Conservation (phyloP, 352 stramenopile species). For the Plasmopara muralis region DNA sequence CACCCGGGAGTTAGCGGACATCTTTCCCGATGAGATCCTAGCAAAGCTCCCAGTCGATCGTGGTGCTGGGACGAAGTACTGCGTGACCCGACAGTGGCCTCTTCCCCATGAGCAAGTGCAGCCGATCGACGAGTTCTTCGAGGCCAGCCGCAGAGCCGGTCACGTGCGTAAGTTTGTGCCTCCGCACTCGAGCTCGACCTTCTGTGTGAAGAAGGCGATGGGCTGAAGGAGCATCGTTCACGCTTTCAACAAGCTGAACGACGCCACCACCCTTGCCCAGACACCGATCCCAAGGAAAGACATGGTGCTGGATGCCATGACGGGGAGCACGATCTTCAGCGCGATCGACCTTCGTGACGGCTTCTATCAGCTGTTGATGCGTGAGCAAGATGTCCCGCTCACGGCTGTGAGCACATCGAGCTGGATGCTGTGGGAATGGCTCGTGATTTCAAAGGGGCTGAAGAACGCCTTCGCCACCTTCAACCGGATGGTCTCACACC, state of each 20-base stretch:
- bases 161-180: background rate
- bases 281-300: background rate
- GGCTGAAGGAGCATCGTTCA: background rate
- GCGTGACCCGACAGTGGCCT: background rate
- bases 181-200: background rate
- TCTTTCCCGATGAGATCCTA: conserved; percentile 18
- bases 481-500: background rate
- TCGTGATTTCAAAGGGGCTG: background rate
- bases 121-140: background rate
- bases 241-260: background rate
- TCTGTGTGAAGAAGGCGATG: conserved; percentile 1
- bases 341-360: background rate
- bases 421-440: background rate
- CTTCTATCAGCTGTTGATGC: background rate
- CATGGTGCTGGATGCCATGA: background rate
- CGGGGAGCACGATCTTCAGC: background rate
- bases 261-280: background rate
- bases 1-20: conserved; percentile 10
- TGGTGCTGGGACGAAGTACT: conserved; percentile 6
- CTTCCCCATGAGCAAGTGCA: background rate
- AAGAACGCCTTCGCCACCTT: background rate
- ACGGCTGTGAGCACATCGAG: background rate
- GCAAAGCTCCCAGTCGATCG: conserved; percentile 3
- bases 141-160: background rate
- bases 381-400: background rate